Base-by-base conservation (phyloP, 1,139 yeast species). In the Hansenula lynferdii region DNA sequence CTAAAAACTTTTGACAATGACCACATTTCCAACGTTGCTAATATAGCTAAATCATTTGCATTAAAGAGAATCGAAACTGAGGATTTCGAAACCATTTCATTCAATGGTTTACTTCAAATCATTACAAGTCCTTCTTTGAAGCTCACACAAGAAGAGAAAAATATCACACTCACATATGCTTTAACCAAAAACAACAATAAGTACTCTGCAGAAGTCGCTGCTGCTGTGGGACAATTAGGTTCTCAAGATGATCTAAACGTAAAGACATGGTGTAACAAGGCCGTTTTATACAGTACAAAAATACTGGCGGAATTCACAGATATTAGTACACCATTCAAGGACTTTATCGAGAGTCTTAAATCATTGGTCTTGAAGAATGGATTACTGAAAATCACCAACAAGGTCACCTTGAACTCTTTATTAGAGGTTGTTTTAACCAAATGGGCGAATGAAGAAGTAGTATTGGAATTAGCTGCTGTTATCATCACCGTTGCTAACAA, bases 221-320 rank as follows among this genome's bases (percentile, higher is more conserved):
- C 44, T 14, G 48, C 61, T 24, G 48, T 63, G n/a, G 34, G 29
- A 1, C 14, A 35, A 1, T 37, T 42, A n/a, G 41, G 39, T 10
- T 21, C 38, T 5, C 46, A 42, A 28, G 54, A 57, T 2, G 38
- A 48, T 8, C 41, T 43, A 1, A 29, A 12, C 14, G 47, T 56
- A 6, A 39, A 47, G 21, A 45, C 44, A 8, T 67, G 70, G 68
- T 34, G 62, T 25, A 60, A 59, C 42, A 75, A 78, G 47, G 65
- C 78, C 5, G 65, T 74, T 49, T 57, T 84, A 8, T 79, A 73
- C 52, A 65, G 80, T 29, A 84, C 90, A 10, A 81, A 77, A 50
- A 66, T 70, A 42, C 68, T 81, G 48, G 81, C 92, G 1, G 85
- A 81, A 50, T 58, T 63, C 5, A 49, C 54, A 1, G 49, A 46